phyloP scores from a whole-genome alignment of 1,284 basidiomycete species.

The Irpex lacteus region DNA sequence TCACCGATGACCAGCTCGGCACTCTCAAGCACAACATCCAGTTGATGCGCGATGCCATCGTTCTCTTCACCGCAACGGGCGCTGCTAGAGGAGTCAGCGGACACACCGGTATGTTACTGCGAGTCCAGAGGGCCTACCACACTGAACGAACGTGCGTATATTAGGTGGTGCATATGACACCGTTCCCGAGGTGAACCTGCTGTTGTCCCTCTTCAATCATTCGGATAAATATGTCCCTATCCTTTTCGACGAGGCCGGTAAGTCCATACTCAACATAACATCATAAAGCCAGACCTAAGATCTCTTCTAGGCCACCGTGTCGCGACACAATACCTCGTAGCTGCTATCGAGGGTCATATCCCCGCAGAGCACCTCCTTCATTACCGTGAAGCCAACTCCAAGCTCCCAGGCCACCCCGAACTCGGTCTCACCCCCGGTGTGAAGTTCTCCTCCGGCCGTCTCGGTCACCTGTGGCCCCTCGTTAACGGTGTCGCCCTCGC shows the following conservation, averaged over 20 bases:
- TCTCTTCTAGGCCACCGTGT: constrained; percentile 72
- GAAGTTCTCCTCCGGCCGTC: constrained; percentile 84
- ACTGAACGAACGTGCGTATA: not conserved
- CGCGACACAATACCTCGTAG: constrained; percentile 80
- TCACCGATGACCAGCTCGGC: constrained; percentile 57
- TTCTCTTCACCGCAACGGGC: constrained; percentile 80
- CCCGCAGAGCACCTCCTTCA: constrained; percentile 75
- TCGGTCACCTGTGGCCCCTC: constrained; percentile 81
- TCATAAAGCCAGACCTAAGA: not conserved
- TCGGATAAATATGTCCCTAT: constrained; percentile 63
- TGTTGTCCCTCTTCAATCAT: constrained; percentile 67
- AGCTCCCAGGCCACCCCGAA: constrained; percentile 84
- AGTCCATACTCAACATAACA: constrained; percentile 21
- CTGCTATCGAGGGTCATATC: constrained; percentile 70
- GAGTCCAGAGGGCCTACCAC: not conserved
- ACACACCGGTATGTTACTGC: constrained; percentile 58
- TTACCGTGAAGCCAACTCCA: constrained; percentile 81
- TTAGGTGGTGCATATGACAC: constrained; percentile 82
- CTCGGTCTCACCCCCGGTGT: constrained; percentile 82
- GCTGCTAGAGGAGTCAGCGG: constrained; percentile 81
- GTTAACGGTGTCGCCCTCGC: constrained; percentile 82
- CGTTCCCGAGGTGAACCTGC: constrained; percentile 76
- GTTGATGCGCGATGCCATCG: constrained; percentile 77
- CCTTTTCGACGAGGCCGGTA: constrained; percentile 78
- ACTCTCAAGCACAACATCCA: constrained; percentile 69